Evolutionary conservation across 176 grass and related monocot species (phyloP), one percentile per base, ranked within the genome.

Genomic region (Melocanna baccifera): DNA sequence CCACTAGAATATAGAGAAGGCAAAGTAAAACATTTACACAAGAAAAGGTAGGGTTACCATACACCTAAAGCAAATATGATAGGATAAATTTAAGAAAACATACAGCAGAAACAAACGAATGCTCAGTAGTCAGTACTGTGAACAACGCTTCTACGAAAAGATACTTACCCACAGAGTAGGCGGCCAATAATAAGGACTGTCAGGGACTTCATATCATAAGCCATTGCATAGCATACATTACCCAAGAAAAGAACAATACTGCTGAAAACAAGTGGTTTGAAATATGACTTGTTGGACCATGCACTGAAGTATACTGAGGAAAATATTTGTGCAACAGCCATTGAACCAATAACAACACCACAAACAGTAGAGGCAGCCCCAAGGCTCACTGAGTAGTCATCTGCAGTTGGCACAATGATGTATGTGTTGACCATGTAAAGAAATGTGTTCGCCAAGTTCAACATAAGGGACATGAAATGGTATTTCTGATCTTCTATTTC

Each of bases 381-480:
- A 78, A 97, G 91, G 87, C 89, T 93, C 77, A 97, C 89, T 80
- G 94, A 93, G 66, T 97, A 97, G 69, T 97, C 82, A 89, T 97
- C 94, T 64, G 94, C 94, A 66, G 94, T 97, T 68, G 94, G 94
- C 45, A 97, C 94, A 86, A 97, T 86, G 76, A 97, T 93, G 85
- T 97, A 97, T 64, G 94, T 97, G 82, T 97, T 97, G 89, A 94
- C 94, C 94, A 97, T 97, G 73, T 97, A 97, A 37, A 97, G 91
- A 84, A 97, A 97, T 71, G 94, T 97, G 91, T 97, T 97, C 69
- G 78, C 94, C 81, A 94, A 79, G 80, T 97, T 97, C 70, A 97
- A 43, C 81, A 97, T 78, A 57, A 97, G 89, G 48, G 94, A 97
- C 39, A 94, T 90, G 80, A 91, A 97, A 89, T 91, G 83, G 83